Base-by-base conservation (phyloP, 352 stramenopile species). In the Globisporangium radiosum region DNA sequence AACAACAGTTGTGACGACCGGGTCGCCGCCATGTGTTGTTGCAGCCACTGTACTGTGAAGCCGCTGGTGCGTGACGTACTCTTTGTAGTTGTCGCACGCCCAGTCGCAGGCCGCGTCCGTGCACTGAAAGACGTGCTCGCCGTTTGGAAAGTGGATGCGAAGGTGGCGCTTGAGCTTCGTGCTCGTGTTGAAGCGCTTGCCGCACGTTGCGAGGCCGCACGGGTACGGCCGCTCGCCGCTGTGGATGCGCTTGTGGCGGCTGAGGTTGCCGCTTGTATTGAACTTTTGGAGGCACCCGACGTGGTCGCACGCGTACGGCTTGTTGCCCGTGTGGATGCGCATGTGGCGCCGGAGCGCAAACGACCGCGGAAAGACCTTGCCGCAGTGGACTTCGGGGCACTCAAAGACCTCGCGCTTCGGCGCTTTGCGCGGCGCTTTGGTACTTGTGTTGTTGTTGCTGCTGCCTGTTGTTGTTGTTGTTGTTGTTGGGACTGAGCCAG, bases 111-210 rank as follows among this genome's bases (percentile, higher is more conserved):
- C 60, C 50, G 71, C 64, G n/a, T 64, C 72, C 8, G 82, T 73
- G 70, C 83, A 92, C 17, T 70, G 80, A 65, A 92, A 92, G 44
- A 90, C 59, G 53, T 88, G 85, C 44, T 87, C 71, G 4, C 76
- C 83, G 8, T 92, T 78, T 1, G 83, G 83, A 57, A 90, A 94
- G 62, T 95, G 85, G 63, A 90, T 90, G 57, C 84, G 83, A 81
- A 93, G 90, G 69, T 95, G 85, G 15, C 85, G 73, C 71, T 92
- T 92, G 51, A 95, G 74, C 68, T 95, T 95, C n/a, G 84, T 92
- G 68, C 82, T 92, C 33, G 84, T 95, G 66, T 92, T 92, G 61
- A 95, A 95, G 44, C 78, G 74, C 65, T 95, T 95, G 63, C 75
- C 79, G 67, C 85, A 95, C 7, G 63, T 86, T 7, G 78, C 64